Evolutionary conservation across 495 filamentous ascomycete species (phyloP).

Genomic region (Aspergillus mulundensis): DNA sequence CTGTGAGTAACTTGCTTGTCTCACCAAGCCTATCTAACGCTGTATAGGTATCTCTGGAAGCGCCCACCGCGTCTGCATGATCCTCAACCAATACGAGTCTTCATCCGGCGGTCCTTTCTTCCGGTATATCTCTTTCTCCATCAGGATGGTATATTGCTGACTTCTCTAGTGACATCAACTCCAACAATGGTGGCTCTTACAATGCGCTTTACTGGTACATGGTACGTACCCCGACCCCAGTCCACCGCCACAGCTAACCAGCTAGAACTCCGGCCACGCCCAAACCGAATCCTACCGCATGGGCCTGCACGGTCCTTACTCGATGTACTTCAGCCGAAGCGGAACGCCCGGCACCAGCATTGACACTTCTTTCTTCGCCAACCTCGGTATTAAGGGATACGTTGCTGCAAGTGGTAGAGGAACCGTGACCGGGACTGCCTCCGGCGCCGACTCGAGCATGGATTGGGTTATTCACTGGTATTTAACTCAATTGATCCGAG

Average conservation of each 20-base stretch:
- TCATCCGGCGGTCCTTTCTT: constrained; percentile 51
- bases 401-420: constrained; percentile 51
- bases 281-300: constrained; percentile 59
- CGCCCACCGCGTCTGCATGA: constrained; percentile 34
- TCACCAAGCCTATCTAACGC: constrained; percentile 4
- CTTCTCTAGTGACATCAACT: constrained; percentile 56
- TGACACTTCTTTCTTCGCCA: constrained; percentile 57
- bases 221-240: constrained; percentile 23
- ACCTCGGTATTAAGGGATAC: constrained; percentile 55
- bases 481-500: too few relatives aligned
- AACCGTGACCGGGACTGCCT: constrained; percentile 56
- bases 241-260: not conserved
- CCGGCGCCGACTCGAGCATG: constrained; percentile 45
- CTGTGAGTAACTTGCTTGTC: constrained; percentile 28
- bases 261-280: constrained; percentile 31
- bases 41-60: constrained; percentile 26
- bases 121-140: constrained; percentile 14
- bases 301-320: constrained; percentile 66
- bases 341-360: constrained; percentile 48
- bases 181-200: constrained; percentile 55
- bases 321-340: constrained; percentile 56
- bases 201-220: constrained; percentile 67
- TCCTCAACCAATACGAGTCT: constrained; percentile 40
- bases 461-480: constrained; percentile 57
- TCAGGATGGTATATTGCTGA: constrained; percentile 2